Conservation (phyloP, 441 rosid species). For the Croton laevigatus region DNA sequence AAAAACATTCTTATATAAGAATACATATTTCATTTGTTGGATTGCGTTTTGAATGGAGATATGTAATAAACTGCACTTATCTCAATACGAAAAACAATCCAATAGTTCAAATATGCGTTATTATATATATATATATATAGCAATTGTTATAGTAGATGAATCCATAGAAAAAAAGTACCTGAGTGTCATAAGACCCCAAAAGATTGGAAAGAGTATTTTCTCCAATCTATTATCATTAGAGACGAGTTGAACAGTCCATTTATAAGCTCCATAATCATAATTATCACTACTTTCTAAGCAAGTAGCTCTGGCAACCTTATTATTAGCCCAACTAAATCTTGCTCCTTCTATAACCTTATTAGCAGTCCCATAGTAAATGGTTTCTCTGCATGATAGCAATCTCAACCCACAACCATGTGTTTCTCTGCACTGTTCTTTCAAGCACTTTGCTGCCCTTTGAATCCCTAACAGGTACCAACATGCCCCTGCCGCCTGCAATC, state of each 20-base stretch:
- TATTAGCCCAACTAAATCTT: conserved; percentile 62
- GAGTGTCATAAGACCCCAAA: conserved; percentile 96
- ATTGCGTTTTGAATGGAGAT: no score
- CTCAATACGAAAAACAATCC: no score
- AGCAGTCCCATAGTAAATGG: conserved; percentile 71
- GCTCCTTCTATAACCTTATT: conserved; percentile 42
- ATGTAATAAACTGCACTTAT: no score
- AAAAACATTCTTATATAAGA: no score
- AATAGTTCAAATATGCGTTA: no score
- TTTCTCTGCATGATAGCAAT: conserved; percentile 60
- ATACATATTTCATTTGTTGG: no score
- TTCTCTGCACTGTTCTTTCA: conserved; percentile 64
- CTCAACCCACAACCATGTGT: conserved; percentile 45
- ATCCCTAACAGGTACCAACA: conserved; percentile 95
- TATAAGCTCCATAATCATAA: conserved; percentile 80
- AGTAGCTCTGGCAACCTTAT: conserved; percentile 44
- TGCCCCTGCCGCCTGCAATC: conserved; percentile 82
- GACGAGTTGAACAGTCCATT: conserved; percentile 90
- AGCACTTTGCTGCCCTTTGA: conserved; percentile 73
- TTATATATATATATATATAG: no score
- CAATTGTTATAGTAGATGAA: not conserved
- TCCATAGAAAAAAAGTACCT: conserved; percentile 44
- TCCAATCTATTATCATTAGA: conserved; percentile 72
- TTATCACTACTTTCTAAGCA: conserved; percentile 57
- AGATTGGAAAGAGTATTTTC: conserved; percentile 86